Evolutionary conservation across 495 filamentous ascomycete genomes (phyloP).

Genomic region (Collariella sp.): DNA sequence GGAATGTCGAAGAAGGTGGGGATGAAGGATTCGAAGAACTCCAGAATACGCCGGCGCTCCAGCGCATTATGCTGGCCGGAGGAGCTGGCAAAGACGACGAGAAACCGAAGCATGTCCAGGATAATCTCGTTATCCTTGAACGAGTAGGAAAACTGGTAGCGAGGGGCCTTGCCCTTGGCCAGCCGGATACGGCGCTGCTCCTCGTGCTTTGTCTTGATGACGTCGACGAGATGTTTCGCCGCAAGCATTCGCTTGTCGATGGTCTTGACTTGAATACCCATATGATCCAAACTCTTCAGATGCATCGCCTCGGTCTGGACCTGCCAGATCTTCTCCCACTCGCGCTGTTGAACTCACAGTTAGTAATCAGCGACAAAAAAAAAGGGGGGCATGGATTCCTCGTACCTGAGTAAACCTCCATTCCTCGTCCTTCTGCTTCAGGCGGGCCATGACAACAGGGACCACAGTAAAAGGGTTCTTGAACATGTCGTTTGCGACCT

Average conservation of each 20-base stretch:
- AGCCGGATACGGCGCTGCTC: slow-evolving; percentile 63
- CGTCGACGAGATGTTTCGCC: slow-evolving; percentile 72
- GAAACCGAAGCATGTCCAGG: slow-evolving; percentile 68
- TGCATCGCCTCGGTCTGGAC: slow-evolving; percentile 86
- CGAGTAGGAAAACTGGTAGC: slow-evolving; percentile 63
- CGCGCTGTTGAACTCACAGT: slow-evolving; percentile 49
- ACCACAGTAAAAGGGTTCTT: slow-evolving; percentile 71
- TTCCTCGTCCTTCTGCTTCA: slow-evolving; percentile 91
- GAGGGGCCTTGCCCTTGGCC: slow-evolving; percentile 49
- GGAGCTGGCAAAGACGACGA: slow-evolving; percentile 65
- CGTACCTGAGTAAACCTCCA: slow-evolving; percentile 78
- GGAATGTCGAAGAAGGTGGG: slow-evolving; percentile 83
- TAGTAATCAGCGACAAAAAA: neutral
- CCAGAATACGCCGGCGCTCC: slow-evolving; percentile 67
- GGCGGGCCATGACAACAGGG: slow-evolving; percentile 72
- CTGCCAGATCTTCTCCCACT: slow-evolving; percentile 99
- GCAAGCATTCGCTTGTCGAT: slow-evolving; percentile 85
- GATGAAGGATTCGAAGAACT: slow-evolving; percentile 83
- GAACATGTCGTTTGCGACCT: slow-evolving; percentile 77
- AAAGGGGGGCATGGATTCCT: neutral
- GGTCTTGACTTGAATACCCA: slow-evolving; percentile 74
- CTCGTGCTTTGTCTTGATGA: slow-evolving; percentile 81
- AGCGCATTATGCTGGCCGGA: slow-evolving; percentile 55
- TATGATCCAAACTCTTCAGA: slow-evolving; percentile 92
- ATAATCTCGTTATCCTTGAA: slow-evolving; percentile 74